phyloP scores from a whole-genome alignment of 23 red algal genomes.

The Gracilaria gracilis region DNA sequence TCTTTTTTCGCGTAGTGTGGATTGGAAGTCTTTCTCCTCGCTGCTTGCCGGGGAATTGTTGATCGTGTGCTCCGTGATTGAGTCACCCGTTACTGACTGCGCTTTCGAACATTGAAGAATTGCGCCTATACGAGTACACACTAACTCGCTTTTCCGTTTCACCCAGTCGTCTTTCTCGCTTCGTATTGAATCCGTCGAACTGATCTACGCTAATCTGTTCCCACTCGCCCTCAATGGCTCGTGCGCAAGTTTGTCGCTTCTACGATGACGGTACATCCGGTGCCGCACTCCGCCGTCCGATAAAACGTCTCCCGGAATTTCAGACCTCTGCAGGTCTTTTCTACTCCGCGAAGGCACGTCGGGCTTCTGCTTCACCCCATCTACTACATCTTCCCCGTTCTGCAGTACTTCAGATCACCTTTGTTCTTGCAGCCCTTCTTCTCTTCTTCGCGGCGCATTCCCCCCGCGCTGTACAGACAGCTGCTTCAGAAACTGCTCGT shows the following conservation, averaged over 20 bases:
- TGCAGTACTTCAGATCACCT: conserved; percentile 24
- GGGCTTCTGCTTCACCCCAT: conserved; percentile 33
- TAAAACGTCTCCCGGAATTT: conserved; percentile 68
- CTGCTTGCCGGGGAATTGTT: too few relatives aligned
- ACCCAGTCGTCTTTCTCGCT: too few relatives aligned
- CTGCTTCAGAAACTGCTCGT: conserved; percentile 9
- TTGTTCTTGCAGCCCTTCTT: conserved; percentile 39
- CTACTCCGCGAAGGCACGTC: conserved; percentile 41
- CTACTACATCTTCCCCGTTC: conserved; percentile 45
- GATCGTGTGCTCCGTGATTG: too few relatives aligned
- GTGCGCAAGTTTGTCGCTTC: conserved; percentile 65
- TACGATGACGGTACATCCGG: conserved; percentile 61
- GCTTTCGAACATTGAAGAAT: too few relatives aligned
- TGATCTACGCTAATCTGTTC: background rate
- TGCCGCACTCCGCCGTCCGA: conserved; percentile 50
- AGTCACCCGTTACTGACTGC: too few relatives aligned
- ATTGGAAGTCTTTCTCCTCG: too few relatives aligned
- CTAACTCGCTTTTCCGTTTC: too few relatives aligned
- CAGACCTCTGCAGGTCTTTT: conserved; percentile 39
- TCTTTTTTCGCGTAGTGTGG: too few relatives aligned
- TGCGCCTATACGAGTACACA: too few relatives aligned
- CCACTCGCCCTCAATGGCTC: conserved; percentile 26
- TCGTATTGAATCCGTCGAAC: too few relatives aligned
- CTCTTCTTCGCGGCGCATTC: conserved; percentile 26
- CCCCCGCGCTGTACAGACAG: background rate